Base-by-base conservation (phyloP, 495 filamentous ascomycete species). In the Cercophora samala region DNA sequence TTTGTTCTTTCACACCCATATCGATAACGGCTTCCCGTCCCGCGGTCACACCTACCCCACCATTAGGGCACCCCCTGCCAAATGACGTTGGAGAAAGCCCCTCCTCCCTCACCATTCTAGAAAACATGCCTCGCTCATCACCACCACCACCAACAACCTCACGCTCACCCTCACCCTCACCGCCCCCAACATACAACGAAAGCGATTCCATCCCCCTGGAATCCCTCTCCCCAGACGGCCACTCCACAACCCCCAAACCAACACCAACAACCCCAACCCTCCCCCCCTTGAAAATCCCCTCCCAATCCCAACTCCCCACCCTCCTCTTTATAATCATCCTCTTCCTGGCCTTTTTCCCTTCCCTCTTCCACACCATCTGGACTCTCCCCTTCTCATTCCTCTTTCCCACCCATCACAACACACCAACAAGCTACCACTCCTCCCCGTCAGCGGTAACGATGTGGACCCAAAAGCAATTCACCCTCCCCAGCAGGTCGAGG, bases 381-480 rank as follows among this genome's bases (percentile, higher is more conserved):
- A 74, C 76, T 4, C 70, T 82, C 62, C 79, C 84, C 21, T 70
- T 68, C 56, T 68, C 69, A 59, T 67, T 70, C 66, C 37, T 72
- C 70, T n/a, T 58, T 58, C 21, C 68, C 32, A 21, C 32, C 37
- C 37, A 46, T 13, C 23, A 22, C 58, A 29, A 29, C 3, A 37
- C 58, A 3, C 63, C 26, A 8, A n/a, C 25, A 5, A 6, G 22
- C 64, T 53, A 62, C 46, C 22, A 42, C 9, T 67, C 59, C 21
- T 15, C 58, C 58, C 8, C 21, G 5, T 18, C 58, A 21, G 58
- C 22, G 29, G 22, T 25, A n/a, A 24, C 25, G n/a, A 62, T 62
- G 60, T 62, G 60, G 92, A 83, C 79, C 68, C 93, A 97, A 76
- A 95, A 92, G 75, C 83, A 85, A 23, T 84, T 97, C 78, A 85